Conservation (phyloP, 805 yeast genomes). For the Myxozyma neotropica region DNA sequence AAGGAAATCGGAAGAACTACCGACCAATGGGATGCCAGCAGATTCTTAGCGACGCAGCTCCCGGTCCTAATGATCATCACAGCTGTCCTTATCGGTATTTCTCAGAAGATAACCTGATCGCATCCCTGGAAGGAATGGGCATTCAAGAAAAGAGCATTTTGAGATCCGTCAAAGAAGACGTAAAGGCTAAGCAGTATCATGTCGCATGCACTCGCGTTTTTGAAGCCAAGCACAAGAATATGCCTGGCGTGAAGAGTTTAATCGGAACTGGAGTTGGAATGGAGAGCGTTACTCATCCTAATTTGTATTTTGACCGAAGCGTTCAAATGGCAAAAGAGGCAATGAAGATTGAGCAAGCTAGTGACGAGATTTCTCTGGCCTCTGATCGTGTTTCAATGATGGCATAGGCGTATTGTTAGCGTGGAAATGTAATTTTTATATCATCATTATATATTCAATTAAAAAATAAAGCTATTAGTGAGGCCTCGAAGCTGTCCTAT, state of each 20-base stretch:
- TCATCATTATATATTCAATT: too few relatives aligned
- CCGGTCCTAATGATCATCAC: constrained; percentile 68
- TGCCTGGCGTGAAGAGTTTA: constrained; percentile 32
- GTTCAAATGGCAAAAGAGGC: constrained; percentile 17
- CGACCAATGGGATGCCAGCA: constrained; percentile 83
- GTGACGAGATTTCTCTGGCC: neutral
- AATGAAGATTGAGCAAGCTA: constrained; percentile 4
- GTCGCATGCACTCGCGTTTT: constrained; percentile 88
- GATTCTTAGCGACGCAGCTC: constrained; percentile 64
- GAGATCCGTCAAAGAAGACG: constrained; percentile 65
- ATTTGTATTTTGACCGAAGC: constrained; percentile 74
- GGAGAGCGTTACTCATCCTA: constrained; percentile 79
- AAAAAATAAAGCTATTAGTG: neutral
- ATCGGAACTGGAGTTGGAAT: constrained; percentile 44
- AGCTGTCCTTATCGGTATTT: constrained; percentile 93
- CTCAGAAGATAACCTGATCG: constrained; percentile 61
- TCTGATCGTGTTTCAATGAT: too few relatives aligned
- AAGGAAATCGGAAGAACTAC: constrained; percentile 85
- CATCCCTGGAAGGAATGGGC: constrained; percentile 64
- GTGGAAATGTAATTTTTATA: too few relatives aligned
- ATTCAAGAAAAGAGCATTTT: constrained; percentile 58
- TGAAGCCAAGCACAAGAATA: constrained; percentile 62
- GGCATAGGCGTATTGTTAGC: neutral
- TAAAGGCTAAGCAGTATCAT: constrained; percentile 70
- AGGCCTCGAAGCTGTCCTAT: too few relatives aligned